Evolutionary conservation across 306 rosid genomes (phyloP).

Genomic region (Citrullus colocynthis): DNA sequence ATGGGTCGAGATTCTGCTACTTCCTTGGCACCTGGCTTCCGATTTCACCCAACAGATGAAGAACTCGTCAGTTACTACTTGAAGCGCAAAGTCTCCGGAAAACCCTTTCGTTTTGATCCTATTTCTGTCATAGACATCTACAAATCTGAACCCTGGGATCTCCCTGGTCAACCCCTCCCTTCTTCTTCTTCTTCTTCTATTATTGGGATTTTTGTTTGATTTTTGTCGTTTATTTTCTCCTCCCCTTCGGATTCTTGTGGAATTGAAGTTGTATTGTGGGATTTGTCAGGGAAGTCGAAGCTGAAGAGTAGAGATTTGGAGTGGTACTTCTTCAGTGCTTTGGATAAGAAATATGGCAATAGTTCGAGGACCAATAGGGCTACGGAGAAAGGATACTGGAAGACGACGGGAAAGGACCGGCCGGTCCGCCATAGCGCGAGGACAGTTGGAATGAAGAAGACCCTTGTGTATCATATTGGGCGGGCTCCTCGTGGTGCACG

Average conservation of each 20-base stretch:
- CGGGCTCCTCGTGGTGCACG: slow-evolving; percentile 69
- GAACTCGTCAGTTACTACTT: slow-evolving; percentile 67
- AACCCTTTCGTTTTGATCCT: slow-evolving; percentile 31
- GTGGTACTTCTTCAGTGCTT: slow-evolving; percentile 78
- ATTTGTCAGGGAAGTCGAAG: slow-evolving; percentile 41
- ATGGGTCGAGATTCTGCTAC: slow-evolving; percentile 28
- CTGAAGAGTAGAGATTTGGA: slow-evolving; percentile 70
- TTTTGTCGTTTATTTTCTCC: not conserved
- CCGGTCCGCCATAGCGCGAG: slow-evolving; percentile 18
- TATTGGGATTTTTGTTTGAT: slow-evolving; percentile 1
- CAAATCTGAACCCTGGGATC: slow-evolving; percentile 89
- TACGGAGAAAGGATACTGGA: slow-evolving; percentile 84
- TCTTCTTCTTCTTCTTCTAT: not conserved
- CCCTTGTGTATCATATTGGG: slow-evolving; percentile 74
- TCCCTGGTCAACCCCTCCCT: slow-evolving; percentile 38
- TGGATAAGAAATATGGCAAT: slow-evolving; percentile 79
- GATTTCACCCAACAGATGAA: slow-evolving; percentile 92
- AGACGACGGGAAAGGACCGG: slow-evolving; percentile 91
- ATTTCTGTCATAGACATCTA: slow-evolving; percentile 62
- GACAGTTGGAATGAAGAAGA: slow-evolving; percentile 76
- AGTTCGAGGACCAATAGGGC: slow-evolving; percentile 80
- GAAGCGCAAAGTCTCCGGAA: slow-evolving; percentile 51
- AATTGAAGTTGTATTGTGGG: not conserved
- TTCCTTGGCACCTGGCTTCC: slow-evolving; percentile 69
- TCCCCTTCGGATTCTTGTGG: not conserved